These are phyloP conservation scores for Xylaria sp. DNA, from an alignment of 2,329 filamentous ascomycete genomes.

Conservation along the genomic window DNA sequence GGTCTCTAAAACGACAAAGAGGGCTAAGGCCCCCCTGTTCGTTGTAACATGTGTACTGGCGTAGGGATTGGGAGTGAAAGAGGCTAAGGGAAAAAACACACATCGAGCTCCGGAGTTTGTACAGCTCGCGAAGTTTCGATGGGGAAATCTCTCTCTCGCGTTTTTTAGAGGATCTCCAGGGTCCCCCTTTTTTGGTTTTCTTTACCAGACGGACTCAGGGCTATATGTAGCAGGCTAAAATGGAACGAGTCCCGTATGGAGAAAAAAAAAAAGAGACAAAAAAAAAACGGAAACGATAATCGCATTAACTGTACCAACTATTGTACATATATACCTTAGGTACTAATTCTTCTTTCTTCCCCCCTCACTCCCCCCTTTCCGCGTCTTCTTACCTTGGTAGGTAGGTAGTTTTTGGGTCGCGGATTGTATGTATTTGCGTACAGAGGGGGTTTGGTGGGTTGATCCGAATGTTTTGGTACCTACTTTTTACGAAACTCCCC, in stretches of 20 bases:
- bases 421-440: background rate
- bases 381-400: background rate
- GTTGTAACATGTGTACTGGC: conserved; percentile 6
- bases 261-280: background rate
- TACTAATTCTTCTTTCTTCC: conserved; percentile 4
- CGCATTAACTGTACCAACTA: conserved; percentile 15
- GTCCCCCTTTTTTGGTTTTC: background rate
- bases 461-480: background rate
- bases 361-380: background rate
- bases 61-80: background rate
- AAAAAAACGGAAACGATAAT: background rate
- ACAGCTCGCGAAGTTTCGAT: conserved; percentile 1
- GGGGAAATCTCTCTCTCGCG: background rate
- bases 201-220: background rate
- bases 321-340: conserved; percentile 12
- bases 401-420: no score
- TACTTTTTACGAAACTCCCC: no score
- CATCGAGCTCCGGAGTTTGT: conserved; percentile 1
- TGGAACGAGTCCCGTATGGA: conserved; percentile 1
- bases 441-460: background rate
- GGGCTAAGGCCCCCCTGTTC: no score
- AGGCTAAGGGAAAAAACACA: background rate
- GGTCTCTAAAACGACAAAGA: background rate
- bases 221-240: conserved; percentile 2
- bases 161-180: background rate